Percentiles rank a stretch among this genome's conserved stretches.
phyloP scores from a whole-genome alignment of 2,329 filamentous ascomycete genomes.

The Talaromyces marneffei region DNA sequence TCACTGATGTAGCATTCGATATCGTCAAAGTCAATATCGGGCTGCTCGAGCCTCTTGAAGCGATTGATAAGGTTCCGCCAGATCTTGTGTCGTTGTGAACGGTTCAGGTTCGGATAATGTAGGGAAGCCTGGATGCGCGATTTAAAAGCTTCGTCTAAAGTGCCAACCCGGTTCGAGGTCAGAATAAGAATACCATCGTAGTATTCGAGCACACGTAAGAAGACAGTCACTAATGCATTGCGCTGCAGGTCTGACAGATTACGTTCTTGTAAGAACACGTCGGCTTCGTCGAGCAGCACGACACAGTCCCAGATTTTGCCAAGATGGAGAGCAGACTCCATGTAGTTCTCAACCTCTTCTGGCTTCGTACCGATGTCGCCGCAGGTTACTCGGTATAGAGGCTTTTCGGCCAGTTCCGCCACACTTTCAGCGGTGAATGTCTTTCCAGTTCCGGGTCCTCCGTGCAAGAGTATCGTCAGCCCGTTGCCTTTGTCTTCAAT shows the following conservation, averaged over 20 bases:
- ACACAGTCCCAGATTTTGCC: slow-evolving; percentile 30
- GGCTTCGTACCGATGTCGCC: slow-evolving; percentile 47
- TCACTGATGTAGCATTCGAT: slow-evolving; percentile 16
- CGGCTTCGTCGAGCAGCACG: slow-evolving; percentile 48
- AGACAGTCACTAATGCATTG: slow-evolving; percentile 42
- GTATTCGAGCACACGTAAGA: slow-evolving; percentile 45
- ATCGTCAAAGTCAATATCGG: slow-evolving; percentile 17
- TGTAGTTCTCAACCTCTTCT: slow-evolving; percentile 34
- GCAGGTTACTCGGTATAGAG: slow-evolving; percentile 45
- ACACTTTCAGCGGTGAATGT: slow-evolving; percentile 48
- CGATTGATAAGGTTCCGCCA: slow-evolving; percentile 21
- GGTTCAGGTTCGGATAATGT: too few species aligned
- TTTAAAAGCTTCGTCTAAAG: slow-evolving; percentile 48
- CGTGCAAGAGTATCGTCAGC: slow-evolving; percentile 47
- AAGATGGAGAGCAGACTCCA: slow-evolving; percentile 18
- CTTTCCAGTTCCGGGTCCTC: slow-evolving; percentile 51
- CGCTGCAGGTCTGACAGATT: slow-evolving; percentile 30
- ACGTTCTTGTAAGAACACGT: slow-evolving; percentile 66
- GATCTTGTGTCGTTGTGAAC: slow-evolving; percentile 11
- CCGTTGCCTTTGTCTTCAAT: slow-evolving; percentile 45
- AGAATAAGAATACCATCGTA: slow-evolving; percentile 46
- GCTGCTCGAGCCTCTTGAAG: slow-evolving; percentile 14
- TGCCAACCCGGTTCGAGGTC: slow-evolving; percentile 48
- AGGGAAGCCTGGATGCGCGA: slow-evolving; percentile 40
- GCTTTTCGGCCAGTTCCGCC: slow-evolving; percentile 47